Conservation (phyloP, 176 grass and related monocot species). For the Oropetium thomaeum region DNA sequence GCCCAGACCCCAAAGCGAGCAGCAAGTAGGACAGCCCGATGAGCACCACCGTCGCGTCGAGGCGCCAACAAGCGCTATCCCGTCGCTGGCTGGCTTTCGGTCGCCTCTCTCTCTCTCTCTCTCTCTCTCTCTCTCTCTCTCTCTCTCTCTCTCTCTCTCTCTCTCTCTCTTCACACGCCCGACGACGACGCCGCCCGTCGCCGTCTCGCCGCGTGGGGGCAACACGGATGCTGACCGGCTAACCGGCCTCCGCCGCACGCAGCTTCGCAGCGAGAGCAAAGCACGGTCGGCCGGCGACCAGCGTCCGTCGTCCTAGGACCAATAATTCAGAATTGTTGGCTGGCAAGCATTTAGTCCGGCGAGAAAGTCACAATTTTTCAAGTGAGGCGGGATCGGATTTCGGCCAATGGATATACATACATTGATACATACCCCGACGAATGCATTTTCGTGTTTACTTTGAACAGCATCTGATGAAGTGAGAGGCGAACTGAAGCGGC, state of each 20-base stretch:
- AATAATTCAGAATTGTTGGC: background rate
- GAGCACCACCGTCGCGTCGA: background rate
- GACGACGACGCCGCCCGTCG: constrained; percentile 25
- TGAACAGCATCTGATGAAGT: no score
- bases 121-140: no score
- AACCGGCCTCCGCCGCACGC: constrained; percentile 12
- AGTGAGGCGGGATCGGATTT: no score
- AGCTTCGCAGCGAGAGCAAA: background rate
- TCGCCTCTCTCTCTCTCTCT: no score
- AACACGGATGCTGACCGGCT: constrained; percentile 17
- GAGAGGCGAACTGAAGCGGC: background rate
- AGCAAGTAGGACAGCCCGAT: no score
- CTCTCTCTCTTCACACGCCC: background rate
- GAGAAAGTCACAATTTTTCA: no score
- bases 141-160: no score
- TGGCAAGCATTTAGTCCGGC: background rate
- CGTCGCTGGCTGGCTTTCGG: constrained; percentile 6
- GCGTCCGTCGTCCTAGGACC: constrained; percentile 31
- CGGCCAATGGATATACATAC: no score
- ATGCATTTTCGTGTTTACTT: no score
- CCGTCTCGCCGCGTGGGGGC: constrained; percentile 18
- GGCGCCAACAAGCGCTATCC: background rate
- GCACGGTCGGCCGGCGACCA: background rate
- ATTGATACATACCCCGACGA: no score
- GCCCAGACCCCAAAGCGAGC: no score